Evolutionary conservation across 2,329 filamentous ascomycete genomes (phyloP).

Genomic region (Fusarium chaquense): DNA sequence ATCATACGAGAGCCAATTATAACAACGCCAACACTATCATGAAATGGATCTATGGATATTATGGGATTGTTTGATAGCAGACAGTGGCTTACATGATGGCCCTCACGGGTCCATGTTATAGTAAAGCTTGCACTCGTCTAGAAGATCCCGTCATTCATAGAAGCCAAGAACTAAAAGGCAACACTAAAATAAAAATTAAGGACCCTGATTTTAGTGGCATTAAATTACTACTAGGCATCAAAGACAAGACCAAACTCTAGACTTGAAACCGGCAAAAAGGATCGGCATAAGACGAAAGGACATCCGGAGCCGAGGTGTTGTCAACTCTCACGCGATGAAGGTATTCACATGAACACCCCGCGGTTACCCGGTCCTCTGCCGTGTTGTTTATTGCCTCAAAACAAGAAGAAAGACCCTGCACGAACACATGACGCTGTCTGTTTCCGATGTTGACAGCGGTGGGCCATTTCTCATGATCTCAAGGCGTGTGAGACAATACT

Average conservation of each 20-base stretch:
- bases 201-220: slow-evolving; percentile 18
- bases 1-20: slow-evolving; percentile 33
- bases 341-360: slow-evolving; percentile 39
- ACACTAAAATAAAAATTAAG: background rate
- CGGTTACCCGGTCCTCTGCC: background rate
- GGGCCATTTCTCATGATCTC: slow-evolving; percentile 17
- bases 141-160: background rate
- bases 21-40: background rate
- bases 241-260: background rate
- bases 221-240: slow-evolving; percentile 1
- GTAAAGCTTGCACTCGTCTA: background rate
- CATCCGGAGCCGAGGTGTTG: slow-evolving; percentile 26
- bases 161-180: slow-evolving; percentile 1
- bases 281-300: slow-evolving; percentile 13
- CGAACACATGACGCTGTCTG: slow-evolving; percentile 21
- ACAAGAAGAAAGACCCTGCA: background rate
- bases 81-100: background rate
- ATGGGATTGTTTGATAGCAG: background rate
- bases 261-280: slow-evolving; percentile 3
- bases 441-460: slow-evolving; percentile 14
- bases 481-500: slow-evolving; percentile 31
- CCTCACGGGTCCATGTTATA: too few relatives aligned
- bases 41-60: background rate
- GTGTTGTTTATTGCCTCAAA: slow-evolving; percentile 24
- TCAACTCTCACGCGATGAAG: slow-evolving; percentile 40